Evolutionary conservation across 495 filamentous ascomycete species (phyloP), one percentile per base, ranked within the genome.

Genomic region (Penicillium alfredii): DNA sequence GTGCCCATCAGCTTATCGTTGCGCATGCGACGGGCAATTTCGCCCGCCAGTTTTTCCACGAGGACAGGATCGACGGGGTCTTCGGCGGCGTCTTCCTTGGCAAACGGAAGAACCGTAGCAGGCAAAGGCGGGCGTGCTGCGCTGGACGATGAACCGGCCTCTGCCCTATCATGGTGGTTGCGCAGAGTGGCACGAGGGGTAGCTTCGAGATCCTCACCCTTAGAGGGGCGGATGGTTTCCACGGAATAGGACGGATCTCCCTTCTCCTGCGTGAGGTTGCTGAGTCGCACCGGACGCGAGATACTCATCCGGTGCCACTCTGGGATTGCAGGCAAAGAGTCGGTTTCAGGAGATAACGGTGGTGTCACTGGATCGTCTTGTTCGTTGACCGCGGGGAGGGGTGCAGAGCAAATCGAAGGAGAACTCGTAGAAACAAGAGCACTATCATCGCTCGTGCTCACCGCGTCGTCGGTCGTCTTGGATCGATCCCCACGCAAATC

Each of bases 11-110:
- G 23, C 46, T 80, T 80, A 51, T 87, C 75, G 32, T 94, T 85
- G 38, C 88, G 80, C 44, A 90, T 82, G 17, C 84, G 82, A 46
- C 82, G 74, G 25, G 87, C 87, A 29, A 96, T 88, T 61, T 98
- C 90, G 29, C 77, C 76, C 4, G 90, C 89, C 61, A 98, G 84
- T 64, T 88, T 88, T 67, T 82, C 82, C 46, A 96, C 81, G 76
- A 89, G 88, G 0, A 84, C 83, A 55, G 88, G 82, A 45, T 94
- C 84, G 19, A 94, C 64, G 11, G 87, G 78, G 11, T 78, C 74
- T 10, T 66, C 64, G 16, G 56, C 42, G 13, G 61, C 12, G 9
- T 59, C 57, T 8, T 59, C 47, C 17, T 51, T 47, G 18, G 43
- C 53, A 21, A 68, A 66, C 13, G 61, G 56, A 28, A 71, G 59